These are phyloP conservation scores for Nitzschia putrida DNA, from an alignment of 108 stramenopile genomes.

Conservation along the genomic window DNA sequence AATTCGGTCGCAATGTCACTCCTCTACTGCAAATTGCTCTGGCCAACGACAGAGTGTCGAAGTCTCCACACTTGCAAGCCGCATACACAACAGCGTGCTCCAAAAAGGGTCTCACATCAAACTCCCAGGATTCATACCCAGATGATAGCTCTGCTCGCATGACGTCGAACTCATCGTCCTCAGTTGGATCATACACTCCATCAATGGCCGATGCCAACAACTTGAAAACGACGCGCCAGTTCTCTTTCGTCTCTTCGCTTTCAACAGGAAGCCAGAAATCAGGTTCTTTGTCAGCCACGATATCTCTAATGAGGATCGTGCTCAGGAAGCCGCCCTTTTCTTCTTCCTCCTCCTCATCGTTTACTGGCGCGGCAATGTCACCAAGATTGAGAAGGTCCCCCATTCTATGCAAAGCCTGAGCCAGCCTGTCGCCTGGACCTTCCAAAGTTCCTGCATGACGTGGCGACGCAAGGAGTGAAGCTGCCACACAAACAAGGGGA, in stretches of 20 bases:
- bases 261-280: constrained; percentile 47
- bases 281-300: constrained; percentile 48
- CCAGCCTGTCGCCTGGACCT: constrained; percentile 27
- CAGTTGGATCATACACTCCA: constrained; percentile 38
- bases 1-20: constrained; percentile 80
- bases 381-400: constrained; percentile 69
- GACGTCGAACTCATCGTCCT: constrained; percentile 33
- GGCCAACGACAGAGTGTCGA: constrained; percentile 65
- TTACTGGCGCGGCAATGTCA: constrained; percentile 20
- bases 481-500: constrained; percentile 59
- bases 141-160: constrained; percentile 16
- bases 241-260: constrained; percentile 32
- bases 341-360: constrained; percentile 18
- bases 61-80: constrained; percentile 71
- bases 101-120: constrained; percentile 70
- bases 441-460: constrained; percentile 22
- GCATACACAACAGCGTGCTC: constrained; percentile 76
- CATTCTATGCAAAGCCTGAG: constrained; percentile 58
- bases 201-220: constrained; percentile 48
- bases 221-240: constrained; percentile 60
- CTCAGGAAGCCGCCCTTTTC: constrained; percentile 11
- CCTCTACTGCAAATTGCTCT: constrained; percentile 78
- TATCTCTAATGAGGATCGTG: constrained; percentile 31
- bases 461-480: constrained; percentile 48
- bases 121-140: constrained; percentile 61